These are phyloP conservation scores for Eutrema salsugineum DNA, from an alignment of 441 rosid genomes.

Conservation along the genomic window DNA sequence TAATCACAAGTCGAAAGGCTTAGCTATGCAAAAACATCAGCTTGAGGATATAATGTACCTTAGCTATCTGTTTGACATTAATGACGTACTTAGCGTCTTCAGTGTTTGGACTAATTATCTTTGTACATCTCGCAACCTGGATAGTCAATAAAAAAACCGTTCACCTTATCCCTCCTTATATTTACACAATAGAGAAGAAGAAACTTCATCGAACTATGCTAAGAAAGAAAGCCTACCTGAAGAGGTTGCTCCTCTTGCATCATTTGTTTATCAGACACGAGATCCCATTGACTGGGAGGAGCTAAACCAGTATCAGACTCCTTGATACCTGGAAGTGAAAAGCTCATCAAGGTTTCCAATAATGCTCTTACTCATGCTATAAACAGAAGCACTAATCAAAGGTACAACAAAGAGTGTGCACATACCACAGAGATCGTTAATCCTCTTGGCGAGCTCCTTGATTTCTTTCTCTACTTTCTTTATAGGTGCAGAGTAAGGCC, in stretches of 20 bases:
- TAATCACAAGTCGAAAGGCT: not conserved
- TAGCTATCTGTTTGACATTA: conserved; percentile 95
- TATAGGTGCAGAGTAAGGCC: conserved; percentile 81
- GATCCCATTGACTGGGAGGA: too few relatives aligned
- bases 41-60: conserved; percentile 40
- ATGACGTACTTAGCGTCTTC: conserved; percentile 96
- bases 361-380: not conserved
- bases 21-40: not conserved
- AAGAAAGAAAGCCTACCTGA: conserved; percentile 41
- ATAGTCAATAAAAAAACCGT: not conserved
- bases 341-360: not conserved
- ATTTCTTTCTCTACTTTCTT: conserved; percentile 94
- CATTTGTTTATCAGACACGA: conserved; percentile 74
- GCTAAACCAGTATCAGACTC: too few relatives aligned
- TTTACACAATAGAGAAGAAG: not conserved
- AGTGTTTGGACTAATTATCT: conserved; percentile 90
- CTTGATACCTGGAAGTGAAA: not conserved
- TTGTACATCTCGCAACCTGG: conserved; percentile 96
- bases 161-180: not conserved
- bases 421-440: conserved; percentile 88
- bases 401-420: not conserved
- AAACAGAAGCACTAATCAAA: not conserved
- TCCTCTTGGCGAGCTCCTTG: conserved; percentile 87
- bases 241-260: conserved; percentile 99
- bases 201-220: not conserved